phyloP scores from a whole-genome alignment of 2,329 filamentous ascomycete genomes.

The Hypoxylon sp. region DNA sequence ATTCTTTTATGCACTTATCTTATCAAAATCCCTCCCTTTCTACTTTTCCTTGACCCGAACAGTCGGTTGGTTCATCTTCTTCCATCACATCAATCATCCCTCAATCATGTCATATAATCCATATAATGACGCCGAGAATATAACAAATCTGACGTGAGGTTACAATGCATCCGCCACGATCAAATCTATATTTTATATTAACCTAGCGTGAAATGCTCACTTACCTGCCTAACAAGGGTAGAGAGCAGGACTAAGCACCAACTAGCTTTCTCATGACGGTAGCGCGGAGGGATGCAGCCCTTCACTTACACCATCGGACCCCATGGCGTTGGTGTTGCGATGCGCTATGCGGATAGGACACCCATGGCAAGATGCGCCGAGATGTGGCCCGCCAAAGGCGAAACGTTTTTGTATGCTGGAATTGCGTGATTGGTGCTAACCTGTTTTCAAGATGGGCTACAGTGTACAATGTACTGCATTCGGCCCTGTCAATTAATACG shows the following conservation, averaged over 20 bases:
- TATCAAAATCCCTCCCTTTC: neutral
- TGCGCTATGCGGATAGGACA: conserved; percentile 5
- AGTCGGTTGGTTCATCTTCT: neutral
- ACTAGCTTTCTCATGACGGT: conserved; percentile 1
- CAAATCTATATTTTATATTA: neutral
- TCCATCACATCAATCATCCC: conserved; percentile 21
- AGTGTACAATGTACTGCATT: conserved; percentile 17
- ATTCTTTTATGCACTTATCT: neutral
- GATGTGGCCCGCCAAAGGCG: conserved; percentile 16
- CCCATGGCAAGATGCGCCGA: conserved; percentile 21
- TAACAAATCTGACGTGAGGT: conserved; percentile 6
- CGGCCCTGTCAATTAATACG: conserved; percentile 5
- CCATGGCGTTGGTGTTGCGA: neutral
- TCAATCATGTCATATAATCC: conserved; percentile 19
- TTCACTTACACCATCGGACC: conserved; percentile 11
- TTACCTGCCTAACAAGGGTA: conserved; percentile 24
- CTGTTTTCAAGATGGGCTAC: conserved; percentile 24
- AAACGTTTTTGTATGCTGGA: conserved; percentile 33
- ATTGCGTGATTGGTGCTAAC: conserved; percentile 44
- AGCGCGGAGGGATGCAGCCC: conserved; percentile 8
- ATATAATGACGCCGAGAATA: neutral
- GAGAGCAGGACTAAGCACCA: neutral
- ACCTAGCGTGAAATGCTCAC: conserved; percentile 9
- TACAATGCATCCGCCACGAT: neutral
- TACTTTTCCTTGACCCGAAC: neutral